Conservation (phyloP, 768 basidiomycete genomes). For the Termitomyces eurrhizus region DNA sequence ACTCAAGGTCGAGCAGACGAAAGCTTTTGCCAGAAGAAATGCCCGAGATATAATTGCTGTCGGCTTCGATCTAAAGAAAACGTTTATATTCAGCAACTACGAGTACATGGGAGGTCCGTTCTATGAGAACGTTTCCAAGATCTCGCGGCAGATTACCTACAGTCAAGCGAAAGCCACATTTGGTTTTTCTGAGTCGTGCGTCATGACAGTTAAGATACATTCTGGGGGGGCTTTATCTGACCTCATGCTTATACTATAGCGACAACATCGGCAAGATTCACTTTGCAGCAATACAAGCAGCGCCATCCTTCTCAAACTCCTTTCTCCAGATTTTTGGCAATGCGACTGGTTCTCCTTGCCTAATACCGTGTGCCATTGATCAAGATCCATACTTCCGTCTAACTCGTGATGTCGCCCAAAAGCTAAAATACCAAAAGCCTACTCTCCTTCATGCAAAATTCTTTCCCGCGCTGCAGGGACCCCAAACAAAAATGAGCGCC, state of each 20-base stretch:
- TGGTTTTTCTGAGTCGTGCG: constrained; percentile 94
- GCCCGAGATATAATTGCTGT: constrained; percentile 97
- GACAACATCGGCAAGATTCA: constrained; percentile 99
- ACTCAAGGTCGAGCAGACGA: constrained; percentile 85
- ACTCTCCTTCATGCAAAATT: constrained; percentile 92
- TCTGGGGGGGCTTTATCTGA: neutral
- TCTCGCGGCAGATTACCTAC: constrained; percentile 89
- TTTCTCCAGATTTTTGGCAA: constrained; percentile 97
- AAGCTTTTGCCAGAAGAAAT: constrained; percentile 77
- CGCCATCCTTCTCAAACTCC: constrained; percentile 96
- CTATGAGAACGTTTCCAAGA: constrained; percentile 91
- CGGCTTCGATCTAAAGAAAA: constrained; percentile 87
- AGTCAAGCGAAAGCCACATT: constrained; percentile 95
- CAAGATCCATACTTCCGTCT: constrained; percentile 98
- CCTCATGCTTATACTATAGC: constrained; percentile 35
- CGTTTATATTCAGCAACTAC: constrained; percentile 95
- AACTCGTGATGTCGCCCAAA: constrained; percentile 91
- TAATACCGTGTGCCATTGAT: constrained; percentile 98
- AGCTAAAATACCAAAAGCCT: constrained; percentile 95
- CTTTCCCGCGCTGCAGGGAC: constrained; percentile 96
- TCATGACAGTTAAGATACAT: constrained; percentile 11
- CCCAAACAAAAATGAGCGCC: constrained; percentile 99
- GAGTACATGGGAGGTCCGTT: constrained; percentile 89
- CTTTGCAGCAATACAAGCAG: constrained; percentile 93
- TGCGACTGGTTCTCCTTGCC: constrained; percentile 75